Base-by-base conservation (phyloP, 2,329 filamentous ascomycete genomes). In the Diaporthe sp. region DNA sequence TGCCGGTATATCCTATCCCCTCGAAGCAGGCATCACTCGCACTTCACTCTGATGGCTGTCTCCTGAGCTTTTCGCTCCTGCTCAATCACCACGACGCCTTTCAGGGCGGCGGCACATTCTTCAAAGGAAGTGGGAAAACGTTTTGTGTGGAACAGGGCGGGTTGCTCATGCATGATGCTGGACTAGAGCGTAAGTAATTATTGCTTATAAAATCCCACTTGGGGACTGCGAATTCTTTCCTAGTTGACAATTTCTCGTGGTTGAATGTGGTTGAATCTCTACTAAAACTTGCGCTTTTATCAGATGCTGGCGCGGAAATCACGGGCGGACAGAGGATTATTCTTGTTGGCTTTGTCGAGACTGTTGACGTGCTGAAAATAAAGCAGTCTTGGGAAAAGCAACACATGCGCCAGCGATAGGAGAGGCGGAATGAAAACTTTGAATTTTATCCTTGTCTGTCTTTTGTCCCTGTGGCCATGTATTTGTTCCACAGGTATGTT, bases 261-360 rank as follows among this genome's bases (percentile, higher is more conserved):
- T 40, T 3, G 42, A 35, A 35, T 10, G 30, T 50, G 19, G 19
- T 40, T 50, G 33, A 28, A 33, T n/a, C n/a, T n/a, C n/a, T 30
- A 12, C 70, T 69, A 38, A 66, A 50, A 67, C 28, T 30, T 45
- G 17, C 40, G 2, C 22, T 47, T n/a, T 19, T 2, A 25, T 19
- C 33, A 75, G 74, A 75, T 47, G 74, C 74, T 30, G 74, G 74
- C 30, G 74, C 74, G 35, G 25, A 68, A 52, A 69, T 74, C 17
- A 58, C 40, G 19, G 50, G 42, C 15, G 74, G 74, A 10, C 74
- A 76, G 60, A 71, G 72, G 40, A 76, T 76, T n/a, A 72, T 76
- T 47, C 68, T 76, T 10, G 74, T 76, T 40, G 74, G 74, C 30
- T 76, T 76, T 25, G 72, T 76, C 8, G 74, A 76, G 60, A 76